Percentiles rank a stretch among this genome's conserved stretches.
These are phyloP conservation scores for Sphaerulina vaccinii DNA, from an alignment of 2,329 filamentous ascomycete species.

Conservation along the genomic window DNA sequence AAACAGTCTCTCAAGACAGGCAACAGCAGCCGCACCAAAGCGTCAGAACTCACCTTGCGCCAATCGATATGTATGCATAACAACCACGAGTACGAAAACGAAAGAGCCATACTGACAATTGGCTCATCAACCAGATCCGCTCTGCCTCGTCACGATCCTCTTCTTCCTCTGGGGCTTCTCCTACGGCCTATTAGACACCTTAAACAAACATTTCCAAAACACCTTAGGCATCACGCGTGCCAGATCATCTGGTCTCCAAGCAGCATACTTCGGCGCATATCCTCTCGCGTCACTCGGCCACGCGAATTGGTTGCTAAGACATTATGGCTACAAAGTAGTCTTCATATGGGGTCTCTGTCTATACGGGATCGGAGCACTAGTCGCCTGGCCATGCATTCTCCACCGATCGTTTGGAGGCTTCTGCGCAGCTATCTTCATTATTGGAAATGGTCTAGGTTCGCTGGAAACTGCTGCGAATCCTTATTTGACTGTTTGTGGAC, in stretches of 20 bases:
- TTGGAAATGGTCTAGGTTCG: conserved; percentile 53
- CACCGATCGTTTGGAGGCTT: conserved; percentile 59
- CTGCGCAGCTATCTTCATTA: conserved; percentile 58
- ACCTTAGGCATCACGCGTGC: conserved; percentile 46
- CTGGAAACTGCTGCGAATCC: conserved; percentile 62
- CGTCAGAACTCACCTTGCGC: conserved; percentile 22
- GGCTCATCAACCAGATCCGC: conserved; percentile 41
- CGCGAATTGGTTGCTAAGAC: conserved; percentile 41
- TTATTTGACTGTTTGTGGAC: conserved; percentile 55
- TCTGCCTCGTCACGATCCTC: conserved; percentile 63
- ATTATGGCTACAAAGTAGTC: conserved; percentile 49
- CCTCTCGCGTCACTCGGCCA: conserved; percentile 50
- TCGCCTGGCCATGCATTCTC: conserved; percentile 59
- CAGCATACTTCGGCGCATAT: conserved; percentile 52
- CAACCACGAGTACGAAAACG: not conserved
- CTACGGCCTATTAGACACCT: conserved; percentile 57
- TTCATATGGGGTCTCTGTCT: conserved; percentile 55
- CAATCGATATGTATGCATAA: conserved; percentile 6
- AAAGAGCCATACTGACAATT: not conserved
- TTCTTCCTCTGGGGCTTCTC: conserved; percentile 62
- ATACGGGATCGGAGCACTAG: conserved; percentile 56
- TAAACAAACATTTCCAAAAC: conserved; percentile 52
- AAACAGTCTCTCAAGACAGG: conserved; percentile 18
- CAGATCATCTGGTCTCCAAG: conserved; percentile 44
- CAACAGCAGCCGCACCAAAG: conserved; percentile 18